phyloP scores from a whole-genome alignment of 176 grass and related monocot species.

The Coix lacrymajobi region DNA sequence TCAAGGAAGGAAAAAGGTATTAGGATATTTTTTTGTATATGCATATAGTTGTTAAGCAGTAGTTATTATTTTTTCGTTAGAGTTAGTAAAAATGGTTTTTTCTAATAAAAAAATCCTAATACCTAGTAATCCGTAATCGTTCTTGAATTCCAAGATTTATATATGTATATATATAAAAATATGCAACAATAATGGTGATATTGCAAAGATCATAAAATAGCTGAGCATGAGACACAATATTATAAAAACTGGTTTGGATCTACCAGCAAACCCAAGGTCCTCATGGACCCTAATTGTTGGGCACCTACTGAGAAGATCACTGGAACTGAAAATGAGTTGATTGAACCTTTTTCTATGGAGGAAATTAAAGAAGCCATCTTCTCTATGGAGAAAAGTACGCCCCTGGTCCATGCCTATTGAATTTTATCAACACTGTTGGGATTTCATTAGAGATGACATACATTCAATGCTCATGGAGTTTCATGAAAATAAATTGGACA shows the following conservation, averaged over 20 bases:
- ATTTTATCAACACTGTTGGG: no score
- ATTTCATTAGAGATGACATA: no score
- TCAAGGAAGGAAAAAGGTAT: no score
- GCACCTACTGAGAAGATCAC: neutral
- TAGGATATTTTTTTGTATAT: no score
- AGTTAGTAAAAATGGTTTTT: no score
- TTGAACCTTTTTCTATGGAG: neutral
- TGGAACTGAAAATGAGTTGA: neutral
- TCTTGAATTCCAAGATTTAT: neutral
- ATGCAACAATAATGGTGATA: neutral
- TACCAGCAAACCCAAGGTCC: neutral
- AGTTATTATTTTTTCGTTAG: no score
- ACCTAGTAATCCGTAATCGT: no score
- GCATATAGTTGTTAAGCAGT: no score
- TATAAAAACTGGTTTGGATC: neutral
- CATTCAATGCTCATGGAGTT: neutral
- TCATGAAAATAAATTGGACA: neutral
- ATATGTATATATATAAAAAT: no score
- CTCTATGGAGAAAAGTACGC: no score
- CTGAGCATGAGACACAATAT: neutral
- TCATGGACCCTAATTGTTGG: neutral
- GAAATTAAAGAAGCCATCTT: no score
- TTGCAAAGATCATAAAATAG: neutral
- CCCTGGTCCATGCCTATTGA: neutral
- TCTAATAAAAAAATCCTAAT: no score